phyloP scores from a whole-genome alignment of 257 asterid genomes.

The Verbena officinalis region DNA sequence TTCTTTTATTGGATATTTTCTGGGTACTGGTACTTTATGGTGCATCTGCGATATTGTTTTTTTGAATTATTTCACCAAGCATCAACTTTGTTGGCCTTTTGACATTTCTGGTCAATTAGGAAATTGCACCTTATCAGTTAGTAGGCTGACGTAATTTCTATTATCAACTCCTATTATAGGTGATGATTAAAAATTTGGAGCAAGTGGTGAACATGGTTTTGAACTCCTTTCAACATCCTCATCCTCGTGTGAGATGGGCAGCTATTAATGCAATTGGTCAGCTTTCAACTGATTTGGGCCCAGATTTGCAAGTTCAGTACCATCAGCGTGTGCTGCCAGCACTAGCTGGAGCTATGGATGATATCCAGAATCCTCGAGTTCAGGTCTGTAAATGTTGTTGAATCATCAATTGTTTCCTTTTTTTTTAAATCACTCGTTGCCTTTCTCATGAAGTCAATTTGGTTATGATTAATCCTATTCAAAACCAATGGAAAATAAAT shows the following conservation, averaged over 20 bases:
- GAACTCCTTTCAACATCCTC: constrained; percentile 74
- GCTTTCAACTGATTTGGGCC: constrained; percentile 82
- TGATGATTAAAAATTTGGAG: constrained; percentile 70
- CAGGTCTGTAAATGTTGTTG: constrained; percentile 47
- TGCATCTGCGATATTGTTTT: too few species aligned
- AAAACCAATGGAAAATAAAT: too few species aligned
- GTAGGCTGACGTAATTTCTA: constrained; percentile 2
- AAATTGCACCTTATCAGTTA: too few species aligned
- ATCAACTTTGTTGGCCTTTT: background rate
- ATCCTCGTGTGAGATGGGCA: constrained; percentile 83
- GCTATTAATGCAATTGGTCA: constrained; percentile 88
- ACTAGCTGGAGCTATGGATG: constrained; percentile 69
- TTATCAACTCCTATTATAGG: constrained; percentile 35
- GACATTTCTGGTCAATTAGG: background rate
- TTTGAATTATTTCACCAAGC: background rate
- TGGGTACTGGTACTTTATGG: background rate
- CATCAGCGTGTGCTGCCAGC: constrained; percentile 67
- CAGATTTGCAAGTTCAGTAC: constrained; percentile 71
- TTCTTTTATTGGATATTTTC: constrained; percentile 1
- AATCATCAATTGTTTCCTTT: background rate
- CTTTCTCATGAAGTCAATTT: too few species aligned
- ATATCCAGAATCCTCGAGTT: constrained; percentile 76
- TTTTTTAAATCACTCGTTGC: too few species aligned
- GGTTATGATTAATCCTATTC: background rate
- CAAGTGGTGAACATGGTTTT: constrained; percentile 76